Base-by-base conservation (phyloP, 805 yeast genomes). In the Saccharomycopsis amapae region DNA sequence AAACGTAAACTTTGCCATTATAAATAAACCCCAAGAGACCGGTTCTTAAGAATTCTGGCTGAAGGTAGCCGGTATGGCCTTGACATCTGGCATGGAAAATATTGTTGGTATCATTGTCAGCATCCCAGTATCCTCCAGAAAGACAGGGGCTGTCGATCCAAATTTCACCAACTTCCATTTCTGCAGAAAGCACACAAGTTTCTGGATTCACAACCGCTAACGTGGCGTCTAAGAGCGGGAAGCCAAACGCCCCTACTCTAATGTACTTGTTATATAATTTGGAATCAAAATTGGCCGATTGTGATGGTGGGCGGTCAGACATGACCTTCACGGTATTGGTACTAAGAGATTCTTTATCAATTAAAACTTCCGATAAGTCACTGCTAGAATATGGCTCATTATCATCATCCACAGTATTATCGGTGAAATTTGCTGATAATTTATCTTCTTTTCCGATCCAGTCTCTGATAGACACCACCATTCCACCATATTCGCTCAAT, bases 81-180 rank as follows among this genome's bases (percentile, higher is more conserved):
- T 77, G 68, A 56, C 95, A 85, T 51, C 78, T 75, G 0, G 95
- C 95, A 56, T 83, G 93, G 63, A 87, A 87, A 2, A 86, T 81
- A 50, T 71, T 73, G 48, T 76, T 79, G 0, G 94, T 83, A 37
- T 84, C 86, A 42, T 66, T 77, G 22, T 64, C 79, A 17, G 75
- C 61, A 1, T 79, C 89, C 81, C 88, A 87, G 58, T 84, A 85
- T 0, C 95, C 96, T 13, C 95, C 96, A 2, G 95, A 81, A 5
- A 93, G 64, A 50, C 94, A 84, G 1, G 90, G 90, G 36, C 94
- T 82, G 56, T 89, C 96, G n/a, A 93, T 85, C 97, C 97, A 93
- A 28, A 93, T 81, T 62, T 93, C 99, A 23, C 98, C 98, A 13
- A 93, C 85, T 52, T 83, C 86, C 57, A 85, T 76, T 40, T 74